Evolutionary conservation across 225 moss, liverwort and hornwort genomes (phyloP), one percentile per base, ranked within the genome.

Genomic region (Bryoerythrophyllum caledonicum): DNA sequence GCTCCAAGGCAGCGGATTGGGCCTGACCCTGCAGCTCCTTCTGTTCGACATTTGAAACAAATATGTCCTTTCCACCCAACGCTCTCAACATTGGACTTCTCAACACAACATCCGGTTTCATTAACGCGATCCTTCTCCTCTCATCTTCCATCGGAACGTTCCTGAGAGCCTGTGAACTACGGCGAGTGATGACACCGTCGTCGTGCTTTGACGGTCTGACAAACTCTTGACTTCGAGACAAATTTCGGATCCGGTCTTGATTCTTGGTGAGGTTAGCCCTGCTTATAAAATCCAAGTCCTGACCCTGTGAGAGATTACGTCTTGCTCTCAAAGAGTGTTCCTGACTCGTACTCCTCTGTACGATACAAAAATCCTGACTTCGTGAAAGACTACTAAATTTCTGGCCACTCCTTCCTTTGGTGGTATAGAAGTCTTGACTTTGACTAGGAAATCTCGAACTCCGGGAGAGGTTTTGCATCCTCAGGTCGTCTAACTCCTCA

Each of bases 41-140:
- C 49, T 34, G 49, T 58, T 68, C 78, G 71, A n/a, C 34, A 58
- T 12, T 59, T 19, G 78, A 53, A 38, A 60, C 14, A 48, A 63
- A 52, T 58, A 79, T 81, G 41, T 84, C 81, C 35, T 67, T 76
- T 58, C 84, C 81, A 15, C 70, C 71, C 58, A 44, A 48, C 44
- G 65, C 84, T 46, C 51, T 63, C 66, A 82, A 44, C 79, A 84
- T 70, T 56, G 84, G 82, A 58, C 87, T 87, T 76, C 87, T 70
- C 67, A 87, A 74, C 34, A 84, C 76, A 44, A 84, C 68, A 44
- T 82, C 84, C 66, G 87, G 84, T 48, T 87, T 78, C 21, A 60
- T 38, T 67, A 79, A 30, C 34, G 70, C 41, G 60, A 28, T 19
- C 35, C 28, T 38, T 38, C 38, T 73, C 15, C 73, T 76, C 65